Base-by-base conservation (phyloP, 1,139 yeast species). In the Kluyveromyces sp. region DNA sequence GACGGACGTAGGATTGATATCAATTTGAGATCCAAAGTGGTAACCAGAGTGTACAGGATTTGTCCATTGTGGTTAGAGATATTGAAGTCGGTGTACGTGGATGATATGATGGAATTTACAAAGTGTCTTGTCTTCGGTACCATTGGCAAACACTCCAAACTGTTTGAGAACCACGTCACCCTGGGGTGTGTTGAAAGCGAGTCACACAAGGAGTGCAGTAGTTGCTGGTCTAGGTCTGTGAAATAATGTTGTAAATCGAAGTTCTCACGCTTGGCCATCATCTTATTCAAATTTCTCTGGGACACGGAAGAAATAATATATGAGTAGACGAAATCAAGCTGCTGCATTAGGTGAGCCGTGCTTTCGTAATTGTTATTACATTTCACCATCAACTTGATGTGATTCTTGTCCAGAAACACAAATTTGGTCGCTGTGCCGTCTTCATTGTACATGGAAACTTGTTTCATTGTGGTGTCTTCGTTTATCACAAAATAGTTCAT, bases 271-370 rank as follows among this genome's bases (percentile, higher is more conserved):
- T 78, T 77, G 43, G 71, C 70, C 58, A 85, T 89, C 38, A 83
- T 78, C 50, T 78, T 77, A 13, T 74, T 68, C 33, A 92, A 77
- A 47, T 83, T 82, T 0, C 88, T 81, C 55, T 80, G 78, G 7
- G 95, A 84, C 40, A 92, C 65, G 0, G 94, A 83, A 0, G 95
- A 79, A 15, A 89, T 61, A n/a, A 92, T 63, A 58, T 86, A 94
- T 42, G 83, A 78, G 63, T 88, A 83, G 22, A 92, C 58, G n/a
- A 82, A 71, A 41, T 79, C 80, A 43, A 92, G 68, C 56, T 92
- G 96, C 25, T 76, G 74, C 26, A 71, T 61, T 38, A 88, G 57
- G 43, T 78, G 83, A 4, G 70, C 62, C 32, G 74, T 78, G 2
- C 75, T 61, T 43, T 76, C 79, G 19, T 31, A 38, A n/a, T 71